Evolutionary conservation across 257 asterid genomes (phyloP).

Genomic region (Capsicum rhomboideum): DNA sequence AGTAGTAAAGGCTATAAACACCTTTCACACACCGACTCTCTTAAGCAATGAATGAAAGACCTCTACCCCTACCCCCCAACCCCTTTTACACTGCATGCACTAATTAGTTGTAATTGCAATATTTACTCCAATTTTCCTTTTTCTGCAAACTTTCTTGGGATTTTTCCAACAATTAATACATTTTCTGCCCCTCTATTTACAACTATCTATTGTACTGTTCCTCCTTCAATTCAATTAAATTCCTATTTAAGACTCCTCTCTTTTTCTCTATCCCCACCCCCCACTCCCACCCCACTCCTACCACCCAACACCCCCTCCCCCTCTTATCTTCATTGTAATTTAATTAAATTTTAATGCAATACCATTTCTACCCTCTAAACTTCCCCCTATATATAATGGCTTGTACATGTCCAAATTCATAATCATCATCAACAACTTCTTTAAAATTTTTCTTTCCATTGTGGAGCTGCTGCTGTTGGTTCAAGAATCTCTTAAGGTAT

Average conservation of each 20-base stretch:
- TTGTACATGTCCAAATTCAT: slow-evolving; percentile 6
- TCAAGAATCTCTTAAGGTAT: background rate
- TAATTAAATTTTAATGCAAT: slow-evolving; percentile 26
- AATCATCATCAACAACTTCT: background rate
- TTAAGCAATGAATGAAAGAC: slow-evolving; percentile 53
- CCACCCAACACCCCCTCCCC: background rate
- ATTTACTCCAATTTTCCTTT: slow-evolving; percentile 51
- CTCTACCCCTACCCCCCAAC: background rate
- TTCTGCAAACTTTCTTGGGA: slow-evolving; percentile 47
- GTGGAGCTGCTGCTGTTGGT: background rate
- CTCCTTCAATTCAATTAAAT: slow-evolving; percentile 8
- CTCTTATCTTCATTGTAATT: slow-evolving; percentile 12
- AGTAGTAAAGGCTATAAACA: too few relatives aligned
- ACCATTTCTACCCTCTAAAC: slow-evolving; percentile 11
- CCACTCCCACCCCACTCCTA: background rate
- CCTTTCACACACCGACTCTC: slow-evolving; percentile 20
- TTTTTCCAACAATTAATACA: slow-evolving; percentile 49
- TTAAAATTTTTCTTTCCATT: background rate
- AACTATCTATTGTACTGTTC: slow-evolving; percentile 25
- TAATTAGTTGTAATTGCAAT: slow-evolving; percentile 41
- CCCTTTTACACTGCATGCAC: slow-evolving; percentile 22
- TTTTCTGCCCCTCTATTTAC: slow-evolving; percentile 30
- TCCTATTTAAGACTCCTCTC: background rate
- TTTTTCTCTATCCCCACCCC: background rate
- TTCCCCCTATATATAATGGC: slow-evolving; percentile 25